Evolutionary conservation across 1,284 basidiomycete genomes (phyloP), one percentile per base, ranked within the genome.

Genomic region (Sanghuangporus baumii): DNA sequence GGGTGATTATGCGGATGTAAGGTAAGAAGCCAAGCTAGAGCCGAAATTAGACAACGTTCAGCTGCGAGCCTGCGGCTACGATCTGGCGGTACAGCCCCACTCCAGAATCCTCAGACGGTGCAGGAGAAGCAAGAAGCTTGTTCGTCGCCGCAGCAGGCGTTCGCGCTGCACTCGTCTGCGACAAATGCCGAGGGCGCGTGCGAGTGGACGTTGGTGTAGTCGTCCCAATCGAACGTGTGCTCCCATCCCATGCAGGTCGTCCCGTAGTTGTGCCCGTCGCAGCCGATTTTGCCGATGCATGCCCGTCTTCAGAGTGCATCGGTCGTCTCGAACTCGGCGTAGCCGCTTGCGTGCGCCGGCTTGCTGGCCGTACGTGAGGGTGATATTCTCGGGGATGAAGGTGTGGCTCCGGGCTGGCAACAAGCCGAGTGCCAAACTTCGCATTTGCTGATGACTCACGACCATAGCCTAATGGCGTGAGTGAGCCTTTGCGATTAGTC

Each of bases 401-500:
- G 23, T 57, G 62, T 46, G 57, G 61, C 26, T 64, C 62, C 18
- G 66, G 61, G 31, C 67, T 86, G 81, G 31, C 16, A 43, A 91
- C 76, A 47, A 93, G 77, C 20, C 90, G 82, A 18, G 84, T 85
- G 43, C 91, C 90, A 74, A 93, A 93, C 74, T 93, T 93, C 65
- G 90, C 91, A 68, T 91, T 91, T 40, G 90, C 91, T 58, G 87
- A 89, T 8, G 89, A 91, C 73, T 91, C 88, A 55, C 89, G 79
- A 6, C 82, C 86, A 67, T 91, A 92, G 3, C 84, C 81, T 20
- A 86, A 75, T 14, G 77, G 71, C 57, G 75, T 78, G 46, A 76
- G 67, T 41, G 76, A 75, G 47, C 77, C 80, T 50, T 79, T 79
- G 64, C 85, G 77, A 65, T 86, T 74, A 26, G 75, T 69, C 59